Evolutionary conservation across 768 basidiomycete species (phyloP), one percentile per base, ranked within the genome.

Genomic region (Lentinus brumalis): DNA sequence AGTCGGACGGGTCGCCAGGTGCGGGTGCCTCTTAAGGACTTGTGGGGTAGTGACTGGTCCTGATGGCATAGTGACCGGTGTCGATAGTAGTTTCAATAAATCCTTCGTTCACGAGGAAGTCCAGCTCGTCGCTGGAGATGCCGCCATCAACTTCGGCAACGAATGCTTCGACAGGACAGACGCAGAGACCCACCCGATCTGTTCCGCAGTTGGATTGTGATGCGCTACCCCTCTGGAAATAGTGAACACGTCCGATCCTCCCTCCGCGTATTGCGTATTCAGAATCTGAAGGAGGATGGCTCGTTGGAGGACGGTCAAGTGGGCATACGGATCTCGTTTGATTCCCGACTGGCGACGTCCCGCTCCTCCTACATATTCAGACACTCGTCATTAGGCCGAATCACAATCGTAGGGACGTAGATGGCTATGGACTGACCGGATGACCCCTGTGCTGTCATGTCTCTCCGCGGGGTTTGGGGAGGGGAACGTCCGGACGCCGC

Each of bases 211-310:
- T 6, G 21, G 32, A 7, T 56, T 35, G 49, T 55, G 57, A 39
- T 61, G 64, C 11, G 41, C 29, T 42, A 65, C 56, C 11, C 53
- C 59, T 14, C 51, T 50, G 8, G 40, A 39, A 41, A 67, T 65
- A 5, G 46, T 18, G 3, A 3, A n/a, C 14, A 61, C 45, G 32
- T 50, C 51, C 21, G 59, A 57, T 12, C 51, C 67, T 4, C 40
- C 45, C 14, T 51, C 18, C 1, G 50, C 4, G 26, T 47, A 6
- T 14, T 55, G 21, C 2, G 63, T 53, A 16, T 69, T 57, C 39
- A 66, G 56, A 12, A 72, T 62, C 31, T 62, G 29, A 18, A 71
- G 56, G 21, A 72, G 59, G n/a, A 72, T 66, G 0, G 53, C 60
- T 4, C 71, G 55, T 49, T 72, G 59, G 7, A 70, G 61, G 10